These are phyloP conservation scores for Recurvomyces mirabilis DNA, from an alignment of 495 filamentous ascomycete species.

Conservation along the genomic window DNA sequence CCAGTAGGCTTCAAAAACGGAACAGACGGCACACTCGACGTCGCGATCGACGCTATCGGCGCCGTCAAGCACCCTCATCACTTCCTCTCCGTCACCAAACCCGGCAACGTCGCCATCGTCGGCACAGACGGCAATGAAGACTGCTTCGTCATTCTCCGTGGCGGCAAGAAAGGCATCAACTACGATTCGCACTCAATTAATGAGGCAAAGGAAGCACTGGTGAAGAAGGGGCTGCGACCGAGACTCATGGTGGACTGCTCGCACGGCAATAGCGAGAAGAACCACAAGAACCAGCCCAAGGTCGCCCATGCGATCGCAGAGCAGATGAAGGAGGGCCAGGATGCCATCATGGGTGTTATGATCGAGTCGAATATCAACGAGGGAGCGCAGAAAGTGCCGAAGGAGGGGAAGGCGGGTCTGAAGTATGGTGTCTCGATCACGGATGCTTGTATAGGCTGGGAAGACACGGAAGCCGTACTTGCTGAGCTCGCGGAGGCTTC, in stretches of 20 bases:
- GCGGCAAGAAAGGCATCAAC: conserved; percentile 88
- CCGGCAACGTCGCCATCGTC: conserved; percentile 90
- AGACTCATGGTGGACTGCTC: conserved; percentile 97
- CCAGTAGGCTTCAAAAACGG: conserved; percentile 99
- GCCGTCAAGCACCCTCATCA: conserved; percentile 88
- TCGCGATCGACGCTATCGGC: conserved; percentile 94
- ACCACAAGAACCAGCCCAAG: conserved; percentile 96
- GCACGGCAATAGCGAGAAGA: conserved; percentile 90
- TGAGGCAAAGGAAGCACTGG: conserved; percentile 59
- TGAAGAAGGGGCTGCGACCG: conserved; percentile 52
- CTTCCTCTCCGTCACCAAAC: conserved; percentile 97
- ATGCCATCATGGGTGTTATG: conserved; percentile 93
- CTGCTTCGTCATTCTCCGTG: conserved; percentile 93
- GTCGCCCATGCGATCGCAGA: conserved; percentile 72
- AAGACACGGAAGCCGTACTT: conserved; percentile 76
- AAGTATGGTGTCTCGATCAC: conserved; percentile 97
- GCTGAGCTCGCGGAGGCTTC: conserved; percentile 72
- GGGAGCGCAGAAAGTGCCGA: conserved; percentile 83
- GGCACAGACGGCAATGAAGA: conserved; percentile 94
- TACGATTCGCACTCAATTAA: conserved; percentile 78
- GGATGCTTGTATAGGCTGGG: conserved; percentile 92
- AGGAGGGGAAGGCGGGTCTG: conserved; percentile 76
- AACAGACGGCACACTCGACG: conserved; percentile 80
- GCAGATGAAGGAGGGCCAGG: conserved; percentile 76
- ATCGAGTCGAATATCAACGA: conserved; percentile 96